Evolutionary conservation across 1,139 yeast species (phyloP).

Genomic region (Lizanozyma gosingica): DNA sequence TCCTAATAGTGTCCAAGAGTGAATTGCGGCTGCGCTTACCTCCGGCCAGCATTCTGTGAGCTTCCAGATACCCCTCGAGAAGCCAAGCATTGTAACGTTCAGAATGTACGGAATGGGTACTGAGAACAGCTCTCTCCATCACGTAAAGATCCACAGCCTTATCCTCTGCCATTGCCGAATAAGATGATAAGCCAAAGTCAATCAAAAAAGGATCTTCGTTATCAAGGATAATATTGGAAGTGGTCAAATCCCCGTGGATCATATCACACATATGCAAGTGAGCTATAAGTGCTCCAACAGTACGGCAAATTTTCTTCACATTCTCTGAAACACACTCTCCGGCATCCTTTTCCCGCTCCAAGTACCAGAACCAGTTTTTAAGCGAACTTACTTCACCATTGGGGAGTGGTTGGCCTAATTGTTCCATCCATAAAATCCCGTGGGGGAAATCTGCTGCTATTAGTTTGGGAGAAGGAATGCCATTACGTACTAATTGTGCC

Average conservation of each 20-base stretch:
- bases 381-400: constrained; percentile 47
- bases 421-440: constrained; percentile 90
- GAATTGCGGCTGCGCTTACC: constrained; percentile 29
- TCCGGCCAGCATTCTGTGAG: constrained; percentile 19
- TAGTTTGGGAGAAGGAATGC: constrained; percentile 60
- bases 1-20: constrained; percentile 45
- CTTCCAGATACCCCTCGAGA: constrained; percentile 59
- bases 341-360: constrained; percentile 25
- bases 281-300: constrained; percentile 67
- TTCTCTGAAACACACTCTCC: constrained; percentile 20
- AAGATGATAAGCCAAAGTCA: constrained; percentile 87
- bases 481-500: constrained; percentile 46
- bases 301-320: constrained; percentile 33
- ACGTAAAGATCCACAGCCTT: constrained; percentile 96
- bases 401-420: constrained; percentile 44
- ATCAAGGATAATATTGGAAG: constrained; percentile 71
- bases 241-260: constrained; percentile 92
- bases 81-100: constrained; percentile 60
- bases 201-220: constrained; percentile 51
- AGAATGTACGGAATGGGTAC: constrained; percentile 80
- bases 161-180: constrained; percentile 73
- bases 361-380: constrained; percentile 65
- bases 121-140: constrained; percentile 79
- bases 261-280: constrained; percentile 66
- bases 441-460: constrained; percentile 64